Evolutionary conservation across 2,329 filamentous ascomycete genomes (phyloP).

Genomic region (Albophoma yamanashiensis): DNA sequence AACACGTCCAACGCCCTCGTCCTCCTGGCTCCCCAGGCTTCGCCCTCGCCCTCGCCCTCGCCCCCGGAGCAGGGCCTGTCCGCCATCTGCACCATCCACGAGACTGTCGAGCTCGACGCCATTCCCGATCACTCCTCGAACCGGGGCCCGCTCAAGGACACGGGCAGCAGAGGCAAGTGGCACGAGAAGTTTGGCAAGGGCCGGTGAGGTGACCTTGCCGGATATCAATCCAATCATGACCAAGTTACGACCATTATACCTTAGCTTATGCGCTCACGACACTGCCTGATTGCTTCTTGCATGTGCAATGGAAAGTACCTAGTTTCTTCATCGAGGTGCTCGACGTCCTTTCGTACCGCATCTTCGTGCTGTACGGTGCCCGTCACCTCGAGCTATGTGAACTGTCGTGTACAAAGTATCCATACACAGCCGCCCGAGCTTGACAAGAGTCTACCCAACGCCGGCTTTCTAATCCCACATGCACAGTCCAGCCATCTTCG

Average conservation of each 20-base stretch:
- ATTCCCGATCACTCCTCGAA: conserved; percentile 23
- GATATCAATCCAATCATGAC: background rate
- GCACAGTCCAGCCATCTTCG: background rate
- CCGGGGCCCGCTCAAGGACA: conserved; percentile 15
- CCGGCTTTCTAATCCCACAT: background rate
- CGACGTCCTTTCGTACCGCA: background rate
- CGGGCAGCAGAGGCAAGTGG: conserved; percentile 40
- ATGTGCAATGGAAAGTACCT: too few species aligned
- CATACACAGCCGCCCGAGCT: background rate
- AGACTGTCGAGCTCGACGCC: conserved; percentile 49
- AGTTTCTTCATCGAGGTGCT: background rate
- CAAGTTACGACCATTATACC: background rate
- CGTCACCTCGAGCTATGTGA: background rate
- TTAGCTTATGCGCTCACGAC: background rate
- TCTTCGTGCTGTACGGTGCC: background rate
- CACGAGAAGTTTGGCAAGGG: conserved; percentile 45
- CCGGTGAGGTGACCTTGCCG: conserved; percentile 24
- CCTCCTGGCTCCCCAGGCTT: conserved; percentile 29
- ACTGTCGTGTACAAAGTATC: background rate
- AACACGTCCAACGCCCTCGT: conserved; percentile 59
- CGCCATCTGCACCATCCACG: conserved; percentile 45
- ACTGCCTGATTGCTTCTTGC: background rate
- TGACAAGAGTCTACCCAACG: background rate
- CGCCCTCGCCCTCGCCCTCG: conserved; percentile 2
- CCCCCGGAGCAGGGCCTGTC: conserved; percentile 26